phyloP scores from a whole-genome alignment of 306 rosid species.

The Spatholobus suberectus region DNA sequence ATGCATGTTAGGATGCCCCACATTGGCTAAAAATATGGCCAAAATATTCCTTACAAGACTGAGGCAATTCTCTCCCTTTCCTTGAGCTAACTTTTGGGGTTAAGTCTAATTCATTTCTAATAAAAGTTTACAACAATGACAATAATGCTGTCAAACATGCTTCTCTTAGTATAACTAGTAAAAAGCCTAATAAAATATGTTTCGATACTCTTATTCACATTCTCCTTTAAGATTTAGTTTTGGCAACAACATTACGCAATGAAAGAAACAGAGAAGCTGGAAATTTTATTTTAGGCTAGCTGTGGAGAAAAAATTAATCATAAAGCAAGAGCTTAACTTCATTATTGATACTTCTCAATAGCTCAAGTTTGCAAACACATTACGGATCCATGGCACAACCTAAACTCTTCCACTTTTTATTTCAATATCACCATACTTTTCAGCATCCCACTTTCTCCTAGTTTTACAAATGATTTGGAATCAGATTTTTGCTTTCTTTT shows the following conservation, averaged over 20 bases:
- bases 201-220: background rate
- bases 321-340: background rate
- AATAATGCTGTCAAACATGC: background rate
- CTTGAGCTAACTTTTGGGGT: background rate
- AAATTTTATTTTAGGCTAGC: background rate
- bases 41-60: background rate
- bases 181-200: background rate
- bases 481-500: background rate
- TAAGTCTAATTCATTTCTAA: background rate
- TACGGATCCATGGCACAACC: background rate
- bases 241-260: background rate
- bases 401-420: background rate
- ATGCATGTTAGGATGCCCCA: background rate
- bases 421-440: conserved; percentile 5
- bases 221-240: conserved; percentile 3
- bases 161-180: background rate
- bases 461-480: background rate
- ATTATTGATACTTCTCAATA: background rate
- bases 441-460: background rate
- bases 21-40: background rate
- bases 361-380: background rate
- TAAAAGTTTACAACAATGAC: background rate
- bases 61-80: background rate
- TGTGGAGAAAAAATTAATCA: conserved; percentile 1
- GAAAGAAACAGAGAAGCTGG: background rate